These are phyloP conservation scores for Trypanosoma caninum DNA, from an alignment of 208 protist genomes.

Conservation along the genomic window DNA sequence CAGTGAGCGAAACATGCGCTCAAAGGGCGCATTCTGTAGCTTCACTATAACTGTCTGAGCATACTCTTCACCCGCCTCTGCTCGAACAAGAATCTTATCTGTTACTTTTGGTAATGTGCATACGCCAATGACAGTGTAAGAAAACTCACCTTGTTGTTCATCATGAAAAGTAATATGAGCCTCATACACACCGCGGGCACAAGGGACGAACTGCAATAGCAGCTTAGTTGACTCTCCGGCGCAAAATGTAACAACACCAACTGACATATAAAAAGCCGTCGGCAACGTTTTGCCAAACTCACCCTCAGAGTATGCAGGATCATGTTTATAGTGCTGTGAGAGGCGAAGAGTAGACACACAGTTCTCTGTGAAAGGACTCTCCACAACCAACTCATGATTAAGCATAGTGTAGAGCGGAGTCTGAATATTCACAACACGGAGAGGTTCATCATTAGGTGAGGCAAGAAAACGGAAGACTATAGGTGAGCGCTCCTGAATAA, in stretches of 20 bases:
- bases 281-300: slow-evolving; percentile 31
- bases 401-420: slow-evolving; percentile 77
- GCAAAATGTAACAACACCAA: slow-evolving; percentile 74
- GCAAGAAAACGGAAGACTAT: slow-evolving; percentile 72
- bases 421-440: slow-evolving; percentile 54
- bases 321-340: slow-evolving; percentile 60
- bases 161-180: slow-evolving; percentile 82
- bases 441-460: slow-evolving; percentile 62
- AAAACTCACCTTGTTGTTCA: slow-evolving; percentile 88
- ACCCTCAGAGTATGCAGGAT: slow-evolving; percentile 33
- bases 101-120: slow-evolving; percentile 50
- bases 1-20: slow-evolving; percentile 64
- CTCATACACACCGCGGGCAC: slow-evolving; percentile 70
- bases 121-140: slow-evolving; percentile 67
- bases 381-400: slow-evolving; percentile 64
- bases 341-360: slow-evolving; percentile 77
- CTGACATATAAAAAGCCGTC: slow-evolving; percentile 60
- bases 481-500: slow-evolving; percentile 49
- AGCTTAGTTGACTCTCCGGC: slow-evolving; percentile 60
- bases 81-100: slow-evolving; percentile 48
- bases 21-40: slow-evolving; percentile 48
- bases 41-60: slow-evolving; percentile 45
- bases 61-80: slow-evolving; percentile 61
- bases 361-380: slow-evolving; percentile 75
- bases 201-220: slow-evolving; percentile 79